phyloP scores from a whole-genome alignment of 2,329 filamentous ascomycete genomes.

The Fusarium sp. region DNA sequence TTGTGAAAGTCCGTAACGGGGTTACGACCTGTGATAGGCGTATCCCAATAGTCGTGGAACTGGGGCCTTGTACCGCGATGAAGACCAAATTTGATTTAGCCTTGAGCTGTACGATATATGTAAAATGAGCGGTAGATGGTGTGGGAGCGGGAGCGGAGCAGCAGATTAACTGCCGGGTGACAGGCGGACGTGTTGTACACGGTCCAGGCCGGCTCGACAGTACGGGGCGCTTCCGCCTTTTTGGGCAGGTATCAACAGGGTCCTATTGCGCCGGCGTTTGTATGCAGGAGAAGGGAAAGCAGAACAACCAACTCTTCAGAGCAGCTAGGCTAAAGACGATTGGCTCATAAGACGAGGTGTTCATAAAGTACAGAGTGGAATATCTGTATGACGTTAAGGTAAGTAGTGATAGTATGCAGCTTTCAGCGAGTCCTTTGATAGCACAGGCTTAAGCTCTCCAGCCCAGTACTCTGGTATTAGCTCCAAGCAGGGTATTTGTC shows the following conservation, averaged over 20 bases:
- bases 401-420: not conserved
- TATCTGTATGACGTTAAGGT: not conserved
- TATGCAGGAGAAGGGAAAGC: constrained; percentile 4
- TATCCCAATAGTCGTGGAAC: constrained; percentile 14
- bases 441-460: not conserved
- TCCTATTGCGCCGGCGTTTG: not conserved
- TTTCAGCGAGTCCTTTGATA: not conserved
- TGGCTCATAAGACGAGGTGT: constrained; percentile 32
- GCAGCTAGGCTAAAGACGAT: constrained; percentile 26
- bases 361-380: not conserved
- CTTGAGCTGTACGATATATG: constrained; percentile 11
- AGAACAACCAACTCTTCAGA: constrained; percentile 7
- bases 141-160: constrained; percentile 29
- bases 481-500: not conserved
- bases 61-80: constrained; percentile 9
- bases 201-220: not conserved
- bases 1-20: constrained; percentile 6
- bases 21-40: not conserved
- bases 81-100: constrained; percentile 23
- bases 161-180: constrained; percentile 1
- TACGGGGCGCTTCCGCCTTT: not conserved
- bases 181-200: not conserved
- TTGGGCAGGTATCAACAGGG: not conserved
- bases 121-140: constrained; percentile 7
- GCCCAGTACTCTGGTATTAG: not conserved